Conservation (phyloP, 1,284 basidiomycete genomes). For the Heterobasidion parviporum region DNA sequence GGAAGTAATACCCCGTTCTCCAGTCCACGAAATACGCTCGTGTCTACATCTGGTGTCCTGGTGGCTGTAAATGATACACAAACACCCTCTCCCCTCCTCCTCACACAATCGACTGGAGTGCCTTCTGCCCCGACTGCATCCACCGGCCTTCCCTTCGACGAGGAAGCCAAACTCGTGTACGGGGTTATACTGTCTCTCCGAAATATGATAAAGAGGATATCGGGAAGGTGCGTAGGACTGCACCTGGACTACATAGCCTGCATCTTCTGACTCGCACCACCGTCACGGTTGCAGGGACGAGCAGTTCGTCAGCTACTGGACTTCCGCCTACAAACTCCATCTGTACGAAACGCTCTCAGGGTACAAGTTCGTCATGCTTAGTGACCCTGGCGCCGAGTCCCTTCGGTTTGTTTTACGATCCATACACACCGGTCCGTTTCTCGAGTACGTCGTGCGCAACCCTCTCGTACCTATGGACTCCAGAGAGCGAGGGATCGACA, state of each 20-base stretch:
- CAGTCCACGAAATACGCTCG: constrained; percentile 57
- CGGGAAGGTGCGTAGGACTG: constrained; percentile 56
- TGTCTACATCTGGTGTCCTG: constrained; percentile 54
- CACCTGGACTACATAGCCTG: background rate
- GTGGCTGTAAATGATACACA: constrained; percentile 53
- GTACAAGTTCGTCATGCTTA: constrained; percentile 94
- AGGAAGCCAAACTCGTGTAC: constrained; percentile 96
- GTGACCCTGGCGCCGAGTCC: constrained; percentile 77
- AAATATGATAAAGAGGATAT: constrained; percentile 94
- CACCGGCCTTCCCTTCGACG: constrained; percentile 83
- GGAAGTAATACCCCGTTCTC: constrained; percentile 30
- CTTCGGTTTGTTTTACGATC: constrained; percentile 80
- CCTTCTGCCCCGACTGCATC: constrained; percentile 17
- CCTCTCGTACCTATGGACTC: constrained; percentile 82
- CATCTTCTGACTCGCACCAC: background rate
- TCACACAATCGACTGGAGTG: constrained; percentile 23
- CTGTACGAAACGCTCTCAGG: constrained; percentile 88
- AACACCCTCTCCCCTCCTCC: constrained; percentile 27
- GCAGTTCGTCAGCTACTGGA: constrained; percentile 86
- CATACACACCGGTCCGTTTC: constrained; percentile 89
- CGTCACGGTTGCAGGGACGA: constrained; percentile 58
- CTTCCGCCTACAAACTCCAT: constrained; percentile 90
- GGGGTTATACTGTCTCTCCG: constrained; percentile 89
- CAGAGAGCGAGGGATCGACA: constrained; percentile 77
- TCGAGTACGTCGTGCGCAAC: constrained; percentile 91